Percentiles rank a stretch among this genome's conserved stretches.
Evolutionary conservation across 257 asterid species (phyloP).

Genomic region (Fraxinus pennsylvanica): DNA sequence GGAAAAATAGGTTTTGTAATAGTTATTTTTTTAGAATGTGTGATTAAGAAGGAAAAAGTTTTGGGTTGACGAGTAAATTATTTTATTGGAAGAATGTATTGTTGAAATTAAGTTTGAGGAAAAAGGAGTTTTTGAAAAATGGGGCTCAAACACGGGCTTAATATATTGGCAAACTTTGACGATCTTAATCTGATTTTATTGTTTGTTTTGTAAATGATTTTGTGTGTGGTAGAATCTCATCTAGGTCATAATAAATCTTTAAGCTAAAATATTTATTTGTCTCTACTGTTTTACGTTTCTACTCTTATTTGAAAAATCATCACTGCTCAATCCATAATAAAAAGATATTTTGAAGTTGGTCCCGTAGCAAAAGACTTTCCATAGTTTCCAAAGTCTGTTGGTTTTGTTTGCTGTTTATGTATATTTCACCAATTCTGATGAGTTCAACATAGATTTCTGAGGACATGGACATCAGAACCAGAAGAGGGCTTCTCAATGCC

Average conservation of each 20-base stretch:
- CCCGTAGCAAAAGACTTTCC: slow-evolving; percentile 13
- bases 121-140: no score
- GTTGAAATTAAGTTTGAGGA: no score
- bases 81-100: no score
- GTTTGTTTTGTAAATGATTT: background rate
- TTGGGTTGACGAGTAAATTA: no score
- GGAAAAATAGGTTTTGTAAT: no score
- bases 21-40: no score
- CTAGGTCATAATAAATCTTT: slow-evolving; percentile 13
- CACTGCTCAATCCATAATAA: background rate
- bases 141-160: background rate
- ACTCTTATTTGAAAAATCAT: slow-evolving; percentile 18
- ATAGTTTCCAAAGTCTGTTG: slow-evolving; percentile 12
- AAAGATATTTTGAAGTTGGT: slow-evolving; percentile 4
- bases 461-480: slow-evolving; percentile 85
- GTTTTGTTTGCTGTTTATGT: slow-evolving; percentile 22
- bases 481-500: slow-evolving; percentile 89
- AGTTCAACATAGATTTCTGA: slow-evolving; percentile 69
- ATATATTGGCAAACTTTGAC: background rate
- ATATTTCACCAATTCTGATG: slow-evolving; percentile 28
- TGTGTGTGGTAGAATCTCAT: background rate
- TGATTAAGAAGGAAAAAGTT: no score
- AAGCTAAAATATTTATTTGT: slow-evolving; percentile 13
- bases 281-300: slow-evolving; percentile 6
- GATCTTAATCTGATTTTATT: background rate